Percentiles rank a stretch among this genome's conserved stretches.
Evolutionary conservation across 2,329 filamentous ascomycete species (phyloP).

Genomic region (Emmonsiellopsis sp.): DNA sequence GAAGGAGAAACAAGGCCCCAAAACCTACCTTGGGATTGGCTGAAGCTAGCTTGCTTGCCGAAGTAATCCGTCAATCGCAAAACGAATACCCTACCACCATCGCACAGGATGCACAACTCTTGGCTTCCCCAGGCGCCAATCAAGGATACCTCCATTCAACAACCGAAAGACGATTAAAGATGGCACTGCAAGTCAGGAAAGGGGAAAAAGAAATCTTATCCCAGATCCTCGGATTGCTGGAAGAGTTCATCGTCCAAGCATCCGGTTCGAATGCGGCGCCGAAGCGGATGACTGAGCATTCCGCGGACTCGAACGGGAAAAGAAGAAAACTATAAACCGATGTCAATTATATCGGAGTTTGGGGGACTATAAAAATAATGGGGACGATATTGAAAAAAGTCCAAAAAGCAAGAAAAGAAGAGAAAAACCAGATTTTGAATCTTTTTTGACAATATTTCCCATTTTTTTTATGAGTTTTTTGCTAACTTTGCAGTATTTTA

Average conservation of each 20-base stretch:
- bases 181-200: constrained; percentile 58
- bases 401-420: not conserved
- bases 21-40: constrained; percentile 21
- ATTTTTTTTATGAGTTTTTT: constrained; percentile 10
- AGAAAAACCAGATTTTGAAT: not conserved
- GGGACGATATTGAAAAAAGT: not conserved
- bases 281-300: constrained; percentile 23
- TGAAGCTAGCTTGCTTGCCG: constrained; percentile 25
- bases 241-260: constrained; percentile 13
- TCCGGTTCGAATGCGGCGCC: constrained; percentile 11
- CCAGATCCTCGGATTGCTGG: constrained; percentile 39
- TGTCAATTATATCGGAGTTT: not conserved
- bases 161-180: constrained; percentile 31
- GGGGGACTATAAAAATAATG: too few species aligned
- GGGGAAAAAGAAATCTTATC: constrained; percentile 63
- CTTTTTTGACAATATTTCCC: constrained; percentile 7
- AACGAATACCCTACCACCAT: constrained; percentile 45
- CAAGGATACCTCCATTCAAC: constrained; percentile 26
- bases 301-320: constrained; percentile 17
- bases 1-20: constrained; percentile 27
- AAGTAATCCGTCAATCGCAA: constrained; percentile 24
- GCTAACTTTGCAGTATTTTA: constrained; percentile 11
- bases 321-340: constrained; percentile 3
- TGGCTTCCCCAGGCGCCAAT: constrained; percentile 23
- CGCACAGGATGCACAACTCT: constrained; percentile 39